Conservation (phyloP, 192 early-diverging fungal species). For the Coemansia sp. region DNA sequence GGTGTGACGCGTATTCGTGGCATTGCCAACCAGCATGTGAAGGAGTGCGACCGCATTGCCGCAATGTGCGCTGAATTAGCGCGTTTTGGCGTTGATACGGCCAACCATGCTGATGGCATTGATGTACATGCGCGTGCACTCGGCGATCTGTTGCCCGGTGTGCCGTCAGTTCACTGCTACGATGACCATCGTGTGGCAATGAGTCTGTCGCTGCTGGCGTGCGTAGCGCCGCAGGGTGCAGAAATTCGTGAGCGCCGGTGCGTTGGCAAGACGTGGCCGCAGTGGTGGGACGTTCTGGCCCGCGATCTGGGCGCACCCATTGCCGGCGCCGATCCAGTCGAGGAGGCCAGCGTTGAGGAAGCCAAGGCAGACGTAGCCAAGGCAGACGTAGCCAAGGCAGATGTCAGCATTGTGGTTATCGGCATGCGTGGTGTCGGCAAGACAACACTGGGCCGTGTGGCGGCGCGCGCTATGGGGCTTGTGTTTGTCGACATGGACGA, state of each 20-base stretch:
- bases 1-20: constrained; percentile 84
- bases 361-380: constrained; percentile 4
- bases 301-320: constrained; percentile 66
- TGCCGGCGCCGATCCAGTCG: constrained; percentile 28
- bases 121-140: constrained; percentile 70
- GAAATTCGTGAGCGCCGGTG: constrained; percentile 92
- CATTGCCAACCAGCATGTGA: constrained; percentile 96
- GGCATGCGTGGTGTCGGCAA: constrained; percentile 99
- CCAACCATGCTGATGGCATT: constrained; percentile 88
- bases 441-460: constrained; percentile 76
- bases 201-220: constrained; percentile 87
- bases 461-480: constrained; percentile 63
- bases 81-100: constrained; percentile 81
- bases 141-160: constrained; percentile 50
- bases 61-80: constrained; percentile 93
- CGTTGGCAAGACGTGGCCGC: constrained; percentile 99
- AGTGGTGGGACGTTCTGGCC: constrained; percentile 96
- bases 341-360: constrained; percentile 9
- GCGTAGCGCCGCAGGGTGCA: constrained; percentile 67
- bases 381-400: neutral
- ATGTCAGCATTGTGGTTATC: constrained; percentile 76
- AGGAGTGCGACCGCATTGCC: constrained; percentile 97
- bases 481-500: constrained; percentile 89
- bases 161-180: constrained; percentile 81
- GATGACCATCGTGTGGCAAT: constrained; percentile 99